Evolutionary conservation across 2,329 filamentous ascomycete genomes (phyloP), one percentile per base, ranked within the genome.

Genomic region (Cytospora mali): DNA sequence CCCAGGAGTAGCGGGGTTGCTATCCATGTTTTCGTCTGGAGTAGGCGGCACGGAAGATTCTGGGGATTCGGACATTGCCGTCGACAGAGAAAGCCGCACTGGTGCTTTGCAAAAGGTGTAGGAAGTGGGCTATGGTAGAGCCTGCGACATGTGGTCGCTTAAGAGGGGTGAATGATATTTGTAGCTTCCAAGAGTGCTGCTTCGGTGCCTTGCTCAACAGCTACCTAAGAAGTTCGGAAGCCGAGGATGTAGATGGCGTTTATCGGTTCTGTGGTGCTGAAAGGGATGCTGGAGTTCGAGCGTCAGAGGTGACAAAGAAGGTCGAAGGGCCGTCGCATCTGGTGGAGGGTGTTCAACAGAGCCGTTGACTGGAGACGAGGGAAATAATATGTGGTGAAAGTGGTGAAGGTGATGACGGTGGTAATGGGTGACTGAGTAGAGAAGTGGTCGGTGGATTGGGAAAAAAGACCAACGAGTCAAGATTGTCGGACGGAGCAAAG

Each of bases 21-120:
- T 71, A 58, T 76, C 74, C 58, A 71, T 62, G 61, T 74, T 69
- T 63, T 82, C 81, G 67, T 83, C 80, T 68, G 81, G 80, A 64
- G 79, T 81, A 60, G 71, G 76, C 68, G 81, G 77, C 39, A 76
- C 68, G 31, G 76, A 76, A 27, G 62, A 64, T 64, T 76, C 76
- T 56, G 62, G 62, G 49, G 67, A 58, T 42, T 70, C 65, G 11
- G 71, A 58, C 73, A 74, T 75, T 21, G 56, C 62, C 67, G 52
- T 33, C 14, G 48, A 16, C 14, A 7, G 33, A 27, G 27, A 53
- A 21, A 29, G 31, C 25, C 18, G 48, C 39, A 27, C 50, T 25
- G 33, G 57, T 46, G 21, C 29, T 61, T 33, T 49, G 50, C 50
- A 33, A 7, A 54, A 49, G 21, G 28, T 21, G 53, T n/a, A n/a